A percentile compares a stretch with the other conserved stretches of the same genome.
Evolutionary conservation across 2,329 filamentous ascomycete species (phyloP).

Genomic region (Ascosphaera aggregata): DNA sequence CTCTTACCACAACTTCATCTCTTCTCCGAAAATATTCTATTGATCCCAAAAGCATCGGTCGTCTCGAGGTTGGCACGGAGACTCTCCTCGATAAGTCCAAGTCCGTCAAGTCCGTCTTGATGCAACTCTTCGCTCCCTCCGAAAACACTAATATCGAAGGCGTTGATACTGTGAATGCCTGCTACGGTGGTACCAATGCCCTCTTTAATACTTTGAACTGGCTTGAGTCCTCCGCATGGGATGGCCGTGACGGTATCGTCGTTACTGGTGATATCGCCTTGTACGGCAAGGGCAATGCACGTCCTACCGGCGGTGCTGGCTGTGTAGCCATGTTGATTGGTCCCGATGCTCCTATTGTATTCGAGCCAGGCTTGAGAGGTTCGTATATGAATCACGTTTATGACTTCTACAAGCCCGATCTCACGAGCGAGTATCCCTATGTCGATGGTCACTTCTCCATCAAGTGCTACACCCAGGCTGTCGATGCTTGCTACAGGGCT

Average conservation of each 20-base stretch:
- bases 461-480: constrained; percentile 51
- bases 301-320: constrained; percentile 54
- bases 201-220: constrained; percentile 58
- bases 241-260: constrained; percentile 55
- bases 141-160: constrained; percentile 60
- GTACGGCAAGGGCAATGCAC: constrained; percentile 56
- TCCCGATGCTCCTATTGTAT: constrained; percentile 46
- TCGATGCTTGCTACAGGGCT: constrained; percentile 56
- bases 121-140: constrained; percentile 47
- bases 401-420: constrained; percentile 69
- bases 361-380: constrained; percentile 53
- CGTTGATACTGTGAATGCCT: constrained; percentile 57
- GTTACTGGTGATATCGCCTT: constrained; percentile 57
- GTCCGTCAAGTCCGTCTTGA: constrained; percentile 60
- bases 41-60: constrained; percentile 49
- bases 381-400: constrained; percentile 62
- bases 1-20: constrained; percentile 53
- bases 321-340: constrained; percentile 53
- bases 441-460: constrained; percentile 60
- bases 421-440: constrained; percentile 60
- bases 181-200: constrained; percentile 62
- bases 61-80: constrained; percentile 60
- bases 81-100: constrained; percentile 66
- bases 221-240: constrained; percentile 71
- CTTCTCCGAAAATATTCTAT: constrained; percentile 67